phyloP scores from a whole-genome alignment of 805 yeast genomes.

The Candida maesae region DNA sequence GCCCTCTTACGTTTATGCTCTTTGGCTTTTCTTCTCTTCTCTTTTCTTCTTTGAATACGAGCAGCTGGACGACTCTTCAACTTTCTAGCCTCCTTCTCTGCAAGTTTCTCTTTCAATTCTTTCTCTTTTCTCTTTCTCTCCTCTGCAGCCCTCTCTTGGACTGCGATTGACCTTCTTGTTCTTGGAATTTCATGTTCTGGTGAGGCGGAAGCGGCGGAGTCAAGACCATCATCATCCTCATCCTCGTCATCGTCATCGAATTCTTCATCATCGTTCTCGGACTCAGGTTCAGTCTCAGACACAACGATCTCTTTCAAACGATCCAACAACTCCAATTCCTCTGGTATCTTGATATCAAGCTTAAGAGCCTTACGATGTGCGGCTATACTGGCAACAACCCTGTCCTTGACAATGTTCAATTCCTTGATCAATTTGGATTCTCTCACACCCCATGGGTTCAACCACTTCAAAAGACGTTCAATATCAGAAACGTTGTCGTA shows the following conservation, averaged over 20 bases:
- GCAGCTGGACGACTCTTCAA: slow-evolving; percentile 31
- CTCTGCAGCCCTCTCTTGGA: slow-evolving; percentile 19
- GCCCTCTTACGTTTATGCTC: slow-evolving; percentile 32
- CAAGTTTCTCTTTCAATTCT: slow-evolving; percentile 10
- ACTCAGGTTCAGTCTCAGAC: slow-evolving; percentile 31
- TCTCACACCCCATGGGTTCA: slow-evolving; percentile 70
- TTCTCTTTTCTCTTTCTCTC: slow-evolving; percentile 18
- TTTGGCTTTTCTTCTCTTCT: slow-evolving; percentile 29
- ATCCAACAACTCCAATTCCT: slow-evolving; percentile 38
- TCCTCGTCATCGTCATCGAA: slow-evolving; percentile 18
- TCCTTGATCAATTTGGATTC: slow-evolving; percentile 68
- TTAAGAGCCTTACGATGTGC: slow-evolving; percentile 56
- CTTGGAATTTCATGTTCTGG: slow-evolving; percentile 17
- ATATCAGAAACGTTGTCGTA: slow-evolving; percentile 61
- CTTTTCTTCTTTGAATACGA: slow-evolving; percentile 35
- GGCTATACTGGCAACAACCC: slow-evolving; percentile 49
- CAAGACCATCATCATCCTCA: slow-evolving; percentile 12
- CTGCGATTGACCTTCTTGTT: slow-evolving; percentile 26
- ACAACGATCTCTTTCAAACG: slow-evolving; percentile 36
- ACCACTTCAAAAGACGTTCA: slow-evolving; percentile 54
- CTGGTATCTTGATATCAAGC: slow-evolving; percentile 39
- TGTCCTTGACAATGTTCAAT: slow-evolving; percentile 47
- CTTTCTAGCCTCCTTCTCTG: slow-evolving; percentile 21
- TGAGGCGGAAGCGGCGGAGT: neutral
- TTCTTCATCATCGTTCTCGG: slow-evolving; percentile 19